Conservation (phyloP, 2,329 filamentous ascomycete species). For the Beauveria asiatica region DNA sequence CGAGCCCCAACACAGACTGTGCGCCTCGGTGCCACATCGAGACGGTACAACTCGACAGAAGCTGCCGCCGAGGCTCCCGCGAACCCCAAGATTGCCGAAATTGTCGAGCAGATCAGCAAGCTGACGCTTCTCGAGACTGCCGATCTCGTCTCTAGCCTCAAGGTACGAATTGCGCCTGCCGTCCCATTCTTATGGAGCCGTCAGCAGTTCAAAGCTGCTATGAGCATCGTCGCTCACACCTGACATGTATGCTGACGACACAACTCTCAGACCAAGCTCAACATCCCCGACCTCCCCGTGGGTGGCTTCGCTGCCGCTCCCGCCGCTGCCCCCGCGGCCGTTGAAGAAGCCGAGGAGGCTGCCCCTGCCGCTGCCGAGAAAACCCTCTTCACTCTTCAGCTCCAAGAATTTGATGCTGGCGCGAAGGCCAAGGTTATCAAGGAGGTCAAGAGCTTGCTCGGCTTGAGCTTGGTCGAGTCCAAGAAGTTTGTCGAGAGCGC, state of each 20-base stretch:
- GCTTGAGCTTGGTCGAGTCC: slow-evolving; percentile 92
- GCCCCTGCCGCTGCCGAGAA: slow-evolving; percentile 88
- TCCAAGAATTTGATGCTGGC: slow-evolving; percentile 76
- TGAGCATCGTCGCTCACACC: no score
- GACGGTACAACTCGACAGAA: slow-evolving; percentile 86
- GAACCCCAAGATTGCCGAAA: slow-evolving; percentile 87
- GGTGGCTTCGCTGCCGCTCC: slow-evolving; percentile 75
- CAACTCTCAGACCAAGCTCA: slow-evolving; percentile 67
- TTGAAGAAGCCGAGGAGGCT: slow-evolving; percentile 77
- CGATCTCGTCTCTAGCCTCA: slow-evolving; percentile 87
- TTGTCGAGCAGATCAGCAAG: slow-evolving; percentile 98
- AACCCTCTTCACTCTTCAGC: slow-evolving; percentile 94
- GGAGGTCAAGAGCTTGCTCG: slow-evolving; percentile 95
- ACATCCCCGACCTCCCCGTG: slow-evolving; percentile 95
- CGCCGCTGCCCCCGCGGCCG: slow-evolving; percentile 51
- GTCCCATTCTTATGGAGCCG: neutral
- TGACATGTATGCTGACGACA: neutral
- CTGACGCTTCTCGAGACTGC: slow-evolving; percentile 96
- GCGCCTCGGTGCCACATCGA: slow-evolving; percentile 40
- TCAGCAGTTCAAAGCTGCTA: neutral
- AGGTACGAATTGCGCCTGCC: slow-evolving; percentile 49
- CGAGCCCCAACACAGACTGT: slow-evolving; percentile 39
- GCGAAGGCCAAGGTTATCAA: slow-evolving; percentile 99
- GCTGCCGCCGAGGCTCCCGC: slow-evolving; percentile 43
- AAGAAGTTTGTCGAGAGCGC: slow-evolving; percentile 99